phyloP scores from a whole-genome alignment of 345 rosid genomes.

The Arabis alpina region DNA sequence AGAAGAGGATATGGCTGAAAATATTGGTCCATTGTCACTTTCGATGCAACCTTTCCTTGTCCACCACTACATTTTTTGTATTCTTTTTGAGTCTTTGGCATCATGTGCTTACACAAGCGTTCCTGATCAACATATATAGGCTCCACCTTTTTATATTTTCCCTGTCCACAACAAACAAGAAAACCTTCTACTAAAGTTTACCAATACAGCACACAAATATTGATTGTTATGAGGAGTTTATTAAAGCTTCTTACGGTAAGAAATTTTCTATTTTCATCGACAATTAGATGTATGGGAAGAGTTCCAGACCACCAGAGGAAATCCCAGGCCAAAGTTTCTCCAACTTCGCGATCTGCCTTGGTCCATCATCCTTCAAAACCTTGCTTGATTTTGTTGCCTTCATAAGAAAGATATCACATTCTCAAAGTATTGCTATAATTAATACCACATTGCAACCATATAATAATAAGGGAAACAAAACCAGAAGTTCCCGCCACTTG shows the following conservation, averaged over 20 bases:
- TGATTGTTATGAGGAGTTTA: no score
- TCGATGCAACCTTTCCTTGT: constrained; percentile 73
- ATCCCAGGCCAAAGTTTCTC: neutral
- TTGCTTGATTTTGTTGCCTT: constrained; percentile 21
- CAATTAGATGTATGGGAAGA: constrained; percentile 1
- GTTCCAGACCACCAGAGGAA: neutral
- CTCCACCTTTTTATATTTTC: constrained; percentile 66
- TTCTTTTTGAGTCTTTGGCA: constrained; percentile 63
- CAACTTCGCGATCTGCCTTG: neutral
- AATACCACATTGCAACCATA: neutral
- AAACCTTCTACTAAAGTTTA: no score
- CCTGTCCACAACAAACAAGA: constrained; percentile 81
- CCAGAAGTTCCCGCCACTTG: constrained; percentile 42
- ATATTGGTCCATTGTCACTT: constrained; percentile 67
- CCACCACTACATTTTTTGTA: constrained; percentile 61
- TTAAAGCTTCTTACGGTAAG: constrained; percentile 24
- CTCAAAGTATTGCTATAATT: neutral
- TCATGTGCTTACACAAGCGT: constrained; percentile 53
- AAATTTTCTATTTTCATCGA: constrained; percentile 1
- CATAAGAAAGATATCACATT: neutral
- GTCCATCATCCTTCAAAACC: constrained; percentile 7
- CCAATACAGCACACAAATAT: no score
- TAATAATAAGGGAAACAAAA: neutral
- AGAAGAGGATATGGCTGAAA: no score
- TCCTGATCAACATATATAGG: constrained; percentile 63